Percentiles rank a stretch among this genome's conserved stretches.
phyloP scores from a whole-genome alignment of 192 early-diverging fungal species.

The Irineochytrium annulatum region DNA sequence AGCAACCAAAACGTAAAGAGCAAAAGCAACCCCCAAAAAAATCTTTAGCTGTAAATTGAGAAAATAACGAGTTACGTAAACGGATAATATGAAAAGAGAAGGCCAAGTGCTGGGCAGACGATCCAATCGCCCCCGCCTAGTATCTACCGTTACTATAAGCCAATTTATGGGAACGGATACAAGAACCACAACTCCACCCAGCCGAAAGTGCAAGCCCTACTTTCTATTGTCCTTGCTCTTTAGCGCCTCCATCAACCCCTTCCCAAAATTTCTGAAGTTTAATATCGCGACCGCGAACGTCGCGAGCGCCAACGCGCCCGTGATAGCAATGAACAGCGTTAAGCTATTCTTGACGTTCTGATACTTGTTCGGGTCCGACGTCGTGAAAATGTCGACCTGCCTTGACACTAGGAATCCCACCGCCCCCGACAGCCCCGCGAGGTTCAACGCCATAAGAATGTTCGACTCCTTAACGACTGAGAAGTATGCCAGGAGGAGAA shows the following conservation, averaged over 20 bases:
- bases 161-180: no score
- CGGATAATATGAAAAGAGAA: no score
- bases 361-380: conserved; percentile 39
- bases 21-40: no score
- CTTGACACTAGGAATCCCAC: conserved; percentile 70
- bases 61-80: no score
- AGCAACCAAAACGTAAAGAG: no score
- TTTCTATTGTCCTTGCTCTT: no score
- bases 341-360: conserved; percentile 52
- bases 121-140: no score
- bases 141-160: no score
- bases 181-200: no score
- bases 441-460: conserved; percentile 52
- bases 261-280: conserved; percentile 62
- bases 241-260: conserved; percentile 59
- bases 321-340: conserved; percentile 64
- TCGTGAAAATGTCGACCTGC: conserved; percentile 55
- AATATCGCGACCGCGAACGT: conserved; percentile 54
- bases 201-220: no score
- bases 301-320: conserved; percentile 40
- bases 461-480: conserved; percentile 60
- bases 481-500: conserved; percentile 63
- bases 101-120: no score
- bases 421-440: conserved; percentile 55
- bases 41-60: no score